phyloP scores from a whole-genome alignment of 1,284 basidiomycete species.

The Tilletia indica region DNA sequence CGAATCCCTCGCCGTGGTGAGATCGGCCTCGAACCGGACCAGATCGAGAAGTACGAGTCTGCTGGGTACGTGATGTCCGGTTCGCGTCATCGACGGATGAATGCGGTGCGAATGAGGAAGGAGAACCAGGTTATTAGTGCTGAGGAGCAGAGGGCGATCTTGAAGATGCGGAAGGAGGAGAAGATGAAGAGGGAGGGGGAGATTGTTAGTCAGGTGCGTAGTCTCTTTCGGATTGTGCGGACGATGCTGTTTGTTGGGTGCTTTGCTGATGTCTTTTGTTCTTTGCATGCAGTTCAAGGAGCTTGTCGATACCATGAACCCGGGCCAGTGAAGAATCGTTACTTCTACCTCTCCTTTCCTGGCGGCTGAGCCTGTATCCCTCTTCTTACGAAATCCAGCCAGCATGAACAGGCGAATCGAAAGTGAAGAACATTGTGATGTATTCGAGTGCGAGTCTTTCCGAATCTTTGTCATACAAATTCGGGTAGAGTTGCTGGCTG shows the following conservation, averaged over 20 bases:
- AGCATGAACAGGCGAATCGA: too few relatives aligned
- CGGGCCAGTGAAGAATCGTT: not conserved
- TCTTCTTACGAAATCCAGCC: too few relatives aligned
- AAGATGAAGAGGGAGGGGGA: conserved; percentile 76
- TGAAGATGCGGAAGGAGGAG: conserved; percentile 91
- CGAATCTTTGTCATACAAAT: too few relatives aligned
- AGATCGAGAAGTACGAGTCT: conserved; percentile 81
- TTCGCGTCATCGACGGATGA: conserved; percentile 79
- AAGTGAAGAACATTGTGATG: too few relatives aligned
- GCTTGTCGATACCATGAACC: conserved; percentile 33
- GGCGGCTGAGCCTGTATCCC: too few relatives aligned
- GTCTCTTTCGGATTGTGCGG: not conserved
- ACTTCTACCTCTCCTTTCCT: not conserved
- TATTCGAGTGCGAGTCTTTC: too few relatives aligned
- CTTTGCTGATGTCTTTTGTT: not conserved
- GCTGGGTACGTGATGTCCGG: conserved; percentile 99
- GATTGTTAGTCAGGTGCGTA: conserved; percentile 55
- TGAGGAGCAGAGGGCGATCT: conserved; percentile 90
- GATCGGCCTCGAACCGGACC: conserved; percentile 82
- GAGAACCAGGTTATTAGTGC: conserved; percentile 95
- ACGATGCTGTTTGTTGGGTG: not conserved
- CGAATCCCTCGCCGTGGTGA: conserved; percentile 98
- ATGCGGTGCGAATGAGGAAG: conserved; percentile 90
- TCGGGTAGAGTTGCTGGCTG: too few relatives aligned
- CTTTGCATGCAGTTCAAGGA: conserved; percentile 42